Conservation (phyloP, 148 eudicot species). For the Amaranthus cruentus region DNA sequence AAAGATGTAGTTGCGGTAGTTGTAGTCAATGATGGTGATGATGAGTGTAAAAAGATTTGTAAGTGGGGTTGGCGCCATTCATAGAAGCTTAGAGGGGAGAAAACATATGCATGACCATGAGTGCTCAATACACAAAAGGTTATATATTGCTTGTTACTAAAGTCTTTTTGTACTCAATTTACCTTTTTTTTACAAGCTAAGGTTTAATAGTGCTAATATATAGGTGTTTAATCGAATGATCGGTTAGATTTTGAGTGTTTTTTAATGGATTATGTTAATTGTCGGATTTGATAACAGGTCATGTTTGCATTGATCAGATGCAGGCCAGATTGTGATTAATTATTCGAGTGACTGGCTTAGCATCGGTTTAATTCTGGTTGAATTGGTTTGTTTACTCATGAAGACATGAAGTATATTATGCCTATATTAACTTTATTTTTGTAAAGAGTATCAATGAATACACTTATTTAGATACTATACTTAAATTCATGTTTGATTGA, state of each 20-base stretch:
- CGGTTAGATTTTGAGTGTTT: background rate
- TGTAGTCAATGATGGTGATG: constrained; percentile 4
- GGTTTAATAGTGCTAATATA: background rate
- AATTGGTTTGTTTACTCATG: too few relatives aligned
- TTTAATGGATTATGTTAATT: too few relatives aligned
- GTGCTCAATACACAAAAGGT: background rate
- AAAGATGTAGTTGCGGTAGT: background rate
- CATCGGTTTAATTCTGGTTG: too few relatives aligned
- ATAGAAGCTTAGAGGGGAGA: constrained; percentile 8
- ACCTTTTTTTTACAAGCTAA: background rate
- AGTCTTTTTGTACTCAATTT: background rate
- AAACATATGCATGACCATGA: background rate
- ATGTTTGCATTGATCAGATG: background rate
- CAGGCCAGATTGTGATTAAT: too few relatives aligned
- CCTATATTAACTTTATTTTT: too few relatives aligned
- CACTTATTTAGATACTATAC: too few relatives aligned
- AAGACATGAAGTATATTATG: too few relatives aligned
- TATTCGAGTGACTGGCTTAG: too few relatives aligned
- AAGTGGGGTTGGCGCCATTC: constrained; percentile 20
- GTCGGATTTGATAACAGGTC: background rate
- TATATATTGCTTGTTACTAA: constrained; percentile 2
- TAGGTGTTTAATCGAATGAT: background rate
- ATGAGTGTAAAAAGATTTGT: constrained; percentile 11
- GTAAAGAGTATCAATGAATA: too few relatives aligned
- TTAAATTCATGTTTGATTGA: too few relatives aligned